A percentile compares a stretch with the other conserved stretches of the same genome.
Evolutionary conservation across 192 early-diverging fungal genomes (phyloP).

Genomic region (Coemansia guatemalensis): DNA sequence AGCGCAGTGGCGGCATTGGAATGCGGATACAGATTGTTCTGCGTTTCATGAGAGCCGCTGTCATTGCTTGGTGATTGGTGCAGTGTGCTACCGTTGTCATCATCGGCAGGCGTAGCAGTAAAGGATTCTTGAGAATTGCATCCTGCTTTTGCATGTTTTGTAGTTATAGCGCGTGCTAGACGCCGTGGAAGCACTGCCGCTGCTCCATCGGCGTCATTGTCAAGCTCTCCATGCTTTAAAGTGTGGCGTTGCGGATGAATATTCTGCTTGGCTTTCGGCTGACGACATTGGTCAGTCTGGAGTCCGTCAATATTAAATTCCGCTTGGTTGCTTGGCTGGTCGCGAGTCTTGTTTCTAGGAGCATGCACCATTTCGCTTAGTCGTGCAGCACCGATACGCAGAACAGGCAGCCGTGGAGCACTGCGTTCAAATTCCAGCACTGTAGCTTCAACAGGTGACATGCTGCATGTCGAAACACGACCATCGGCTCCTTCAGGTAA

Average conservation of each 20-base stretch:
- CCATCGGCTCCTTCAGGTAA: neutral
- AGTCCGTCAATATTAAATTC: no score
- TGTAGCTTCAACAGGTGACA: constrained; percentile 12
- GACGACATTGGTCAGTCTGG: no score
- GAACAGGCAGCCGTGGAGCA: constrained; percentile 12
- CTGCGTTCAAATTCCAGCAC: constrained; percentile 26
- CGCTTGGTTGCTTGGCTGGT: neutral
- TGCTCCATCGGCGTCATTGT: neutral
- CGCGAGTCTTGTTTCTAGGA: neutral
- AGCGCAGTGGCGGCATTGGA: no score
- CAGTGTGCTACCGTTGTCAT: neutral
- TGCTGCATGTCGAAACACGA: neutral
- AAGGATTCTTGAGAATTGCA: neutral
- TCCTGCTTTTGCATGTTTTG: neutral
- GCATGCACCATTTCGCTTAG: constrained; percentile 36
- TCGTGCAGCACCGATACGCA: constrained; percentile 31
- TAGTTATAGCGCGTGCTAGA: constrained; percentile 7
- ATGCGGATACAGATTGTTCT: neutral
- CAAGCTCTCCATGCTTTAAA: neutral
- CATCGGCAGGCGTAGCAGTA: neutral
- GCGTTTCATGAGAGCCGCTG: neutral
- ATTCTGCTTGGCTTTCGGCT: no score
- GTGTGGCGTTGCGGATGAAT: no score
- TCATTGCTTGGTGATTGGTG: neutral
- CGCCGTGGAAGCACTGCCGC: constrained; percentile 10